phyloP scores from a whole-genome alignment of 768 basidiomycete species.

The Suillus weaverae region DNA sequence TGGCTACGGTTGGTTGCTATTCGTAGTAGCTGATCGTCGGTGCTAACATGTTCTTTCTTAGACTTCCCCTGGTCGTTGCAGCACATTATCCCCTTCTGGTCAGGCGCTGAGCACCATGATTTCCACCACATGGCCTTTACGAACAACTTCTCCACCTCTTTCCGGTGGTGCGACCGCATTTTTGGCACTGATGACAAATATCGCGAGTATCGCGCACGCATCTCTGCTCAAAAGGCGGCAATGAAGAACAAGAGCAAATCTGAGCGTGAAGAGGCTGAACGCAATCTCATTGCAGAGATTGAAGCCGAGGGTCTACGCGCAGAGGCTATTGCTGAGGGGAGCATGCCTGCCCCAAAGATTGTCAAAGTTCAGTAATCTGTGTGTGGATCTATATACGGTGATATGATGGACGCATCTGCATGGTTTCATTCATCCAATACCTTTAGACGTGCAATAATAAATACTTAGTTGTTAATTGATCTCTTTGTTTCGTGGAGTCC shows the following conservation, averaged over 20 bases:
- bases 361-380: constrained; percentile 28
- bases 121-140: constrained; percentile 98
- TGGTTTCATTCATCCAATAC: constrained; percentile 4
- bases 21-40: neutral
- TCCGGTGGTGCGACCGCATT: constrained; percentile 90
- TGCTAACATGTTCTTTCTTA: constrained; percentile 20
- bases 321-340: constrained; percentile 55
- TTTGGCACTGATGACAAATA: constrained; percentile 94
- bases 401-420: constrained; percentile 5
- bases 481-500: neutral
- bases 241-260: constrained; percentile 55
- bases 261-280: constrained; percentile 56
- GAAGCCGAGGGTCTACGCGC: constrained; percentile 73
- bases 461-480: constrained; percentile 1
- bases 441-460: constrained; percentile 15
- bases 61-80: constrained; percentile 99
- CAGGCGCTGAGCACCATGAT: constrained; percentile 96
- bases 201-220: constrained; percentile 68
- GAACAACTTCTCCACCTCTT: constrained; percentile 92
- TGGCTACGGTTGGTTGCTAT: constrained; percentile 73
- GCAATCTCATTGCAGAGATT: constrained; percentile 63
- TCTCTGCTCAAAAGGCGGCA: constrained; percentile 59
- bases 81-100: constrained; percentile 93
- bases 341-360: constrained; percentile 17
- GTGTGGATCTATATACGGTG: neutral